These are phyloP conservation scores for Sporobolomyces phaffii DNA, from an alignment of 768 basidiomycete genomes.

Conservation along the genomic window DNA sequence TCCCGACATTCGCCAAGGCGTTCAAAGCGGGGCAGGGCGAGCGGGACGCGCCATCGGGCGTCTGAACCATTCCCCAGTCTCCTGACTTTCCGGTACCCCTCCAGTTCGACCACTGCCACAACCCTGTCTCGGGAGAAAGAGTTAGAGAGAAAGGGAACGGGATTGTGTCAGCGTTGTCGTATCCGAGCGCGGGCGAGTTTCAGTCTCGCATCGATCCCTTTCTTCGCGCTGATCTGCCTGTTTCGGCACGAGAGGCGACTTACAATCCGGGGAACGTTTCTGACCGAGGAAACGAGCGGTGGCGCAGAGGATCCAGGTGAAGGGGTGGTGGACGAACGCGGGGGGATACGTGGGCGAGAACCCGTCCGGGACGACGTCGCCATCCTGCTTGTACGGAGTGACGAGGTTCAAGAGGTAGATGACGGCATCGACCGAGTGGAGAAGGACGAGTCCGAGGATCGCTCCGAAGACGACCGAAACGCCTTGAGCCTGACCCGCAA, in stretches of 20 bases:
- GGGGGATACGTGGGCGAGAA: conserved; percentile 19
- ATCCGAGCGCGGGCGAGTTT: too few relatives aligned
- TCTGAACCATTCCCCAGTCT: neutral
- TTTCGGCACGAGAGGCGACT: neutral
- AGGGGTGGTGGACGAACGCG: neutral
- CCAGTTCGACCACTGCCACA: conserved; percentile 18
- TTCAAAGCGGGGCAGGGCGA: conserved; percentile 34
- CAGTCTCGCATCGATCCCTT: neutral
- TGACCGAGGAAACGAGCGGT: neutral
- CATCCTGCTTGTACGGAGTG: neutral
- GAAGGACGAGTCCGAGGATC: conserved; percentile 8
- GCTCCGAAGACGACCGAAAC: neutral
- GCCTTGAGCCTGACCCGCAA: neutral
- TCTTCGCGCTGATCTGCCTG: too few relatives aligned
- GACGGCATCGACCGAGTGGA: conserved; percentile 16
- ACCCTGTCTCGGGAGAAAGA: neutral
- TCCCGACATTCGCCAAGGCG: conserved; percentile 34
- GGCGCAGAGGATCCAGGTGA: neutral
- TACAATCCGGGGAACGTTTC: conserved; percentile 10
- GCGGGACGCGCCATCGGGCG: neutral
- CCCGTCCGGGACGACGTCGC: neutral
- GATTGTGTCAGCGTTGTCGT: too few relatives aligned
- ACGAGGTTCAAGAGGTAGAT: conserved; percentile 21
- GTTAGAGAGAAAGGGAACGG: too few relatives aligned
- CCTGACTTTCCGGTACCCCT: conserved; percentile 7